Base-by-base conservation (phyloP, 2,329 filamentous ascomycete genomes). In the Arachnopeziza araneosa region DNA sequence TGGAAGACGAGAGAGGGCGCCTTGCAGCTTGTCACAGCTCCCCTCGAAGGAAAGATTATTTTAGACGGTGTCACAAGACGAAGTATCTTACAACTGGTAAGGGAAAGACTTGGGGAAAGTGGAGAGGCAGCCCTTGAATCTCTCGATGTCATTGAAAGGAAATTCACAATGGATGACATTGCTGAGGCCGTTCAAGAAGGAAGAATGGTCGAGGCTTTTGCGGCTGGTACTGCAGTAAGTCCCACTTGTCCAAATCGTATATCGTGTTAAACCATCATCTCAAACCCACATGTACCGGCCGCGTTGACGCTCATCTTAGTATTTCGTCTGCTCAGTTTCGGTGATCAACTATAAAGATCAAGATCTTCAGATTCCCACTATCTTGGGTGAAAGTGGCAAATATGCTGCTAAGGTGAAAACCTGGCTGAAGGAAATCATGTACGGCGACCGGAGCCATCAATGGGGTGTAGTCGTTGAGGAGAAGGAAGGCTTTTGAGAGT, bases 61-160 rank as follows among this genome's bases (percentile, higher is more conserved):
- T 80, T 97, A 2, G 89, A 93, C 64, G 93, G 93, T 64, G 87
- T 97, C 12, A 97, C 92, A n/a, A 81, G 93, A 56, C 81, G 89
- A 57, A 93, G 89, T 68, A 85, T 93, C 22, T 74, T 96, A 44
- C 86, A 93, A 66, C 79, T 96, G 22, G 87, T 84, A 0, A 79
- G 83, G 24, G 80, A 86, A 73, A 80, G 87, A 8, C 75, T 96
- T 12, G 73, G 75, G 1, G 78, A 57, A 19, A 30, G 48, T n/a
- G 24, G 24, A 7, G 78, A 61, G 30, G 55, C 55, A 19, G 17
- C 4, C 17, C 65, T 85, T 1, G 71, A 74, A 36, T 78, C 85
- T 64, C 58, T 87, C 1, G 88, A 93, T 67, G 81, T 96, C 49
- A 86, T 93, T 0, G 93, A 96, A 84, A 81, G 88, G 65, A 85